Evolutionary conservation across 441 rosid genomes (phyloP), one percentile per base, ranked within the genome.

Genomic region (Arabidopsis hybrid): DNA sequence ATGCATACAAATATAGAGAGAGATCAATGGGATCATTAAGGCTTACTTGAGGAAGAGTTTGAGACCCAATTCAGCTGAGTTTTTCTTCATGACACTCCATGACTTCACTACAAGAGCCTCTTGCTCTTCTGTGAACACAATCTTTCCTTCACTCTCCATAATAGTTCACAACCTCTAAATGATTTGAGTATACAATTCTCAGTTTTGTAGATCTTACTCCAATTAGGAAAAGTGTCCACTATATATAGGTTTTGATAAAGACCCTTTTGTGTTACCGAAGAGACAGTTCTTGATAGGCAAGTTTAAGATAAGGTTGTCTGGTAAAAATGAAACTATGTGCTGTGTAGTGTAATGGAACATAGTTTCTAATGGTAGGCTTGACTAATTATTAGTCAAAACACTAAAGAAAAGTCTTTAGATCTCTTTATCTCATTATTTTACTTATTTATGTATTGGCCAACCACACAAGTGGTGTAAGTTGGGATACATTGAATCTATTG

Each of bases 61-160:
- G 53, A 87, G 94, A 69, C 91, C 89, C 82, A 87, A 69, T 42
- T 90, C 94, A 31, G 85, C 90, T 31, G 96, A 75, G 64, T 85
- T 82, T 80, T 88, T 88, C 89, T 87, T 90, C 95, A 85, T 90
- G 12, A 72, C 84, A 70, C 49, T 73, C 94, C 96, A 92, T 78
- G 97, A 92, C 72, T 87, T 84, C 40, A 89, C 86, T 59, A 92
- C 97, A 69, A 87, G 78, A 81, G 90, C 88, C 71, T 92, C 95
- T 75, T 89, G 91, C 73, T 90, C 91, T 79, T 90, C 93, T 6
- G 84, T 90, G 65, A 90, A 90, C 63, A 42, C 74, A 39, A 77
- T 64, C 39, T 76, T 38, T 72, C 74, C 78, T 2, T 67, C 73
- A 67, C 39, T 67, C 60, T 45, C 72, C 81, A 73, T 78, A 59